Evolutionary conservation across 495 filamentous ascomycete species (phyloP).

Genomic region (Neurospora sp.): DNA sequence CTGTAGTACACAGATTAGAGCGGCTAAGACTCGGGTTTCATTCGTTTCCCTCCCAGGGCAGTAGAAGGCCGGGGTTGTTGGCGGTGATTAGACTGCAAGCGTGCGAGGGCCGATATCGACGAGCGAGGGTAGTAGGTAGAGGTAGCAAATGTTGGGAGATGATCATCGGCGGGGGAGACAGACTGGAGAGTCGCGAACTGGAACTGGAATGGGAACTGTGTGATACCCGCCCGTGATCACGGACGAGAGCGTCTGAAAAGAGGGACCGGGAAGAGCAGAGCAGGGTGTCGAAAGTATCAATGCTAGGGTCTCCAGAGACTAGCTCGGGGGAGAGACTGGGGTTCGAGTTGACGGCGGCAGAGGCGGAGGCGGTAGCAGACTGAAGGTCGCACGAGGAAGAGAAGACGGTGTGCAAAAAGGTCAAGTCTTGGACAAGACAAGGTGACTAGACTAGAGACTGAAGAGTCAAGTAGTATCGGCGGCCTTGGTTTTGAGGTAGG

Average conservation of each 20-base stretch:
- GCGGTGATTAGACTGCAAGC: neutral
- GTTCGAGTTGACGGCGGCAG: conserved; percentile 6
- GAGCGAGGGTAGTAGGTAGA: neutral
- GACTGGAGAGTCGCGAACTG: neutral
- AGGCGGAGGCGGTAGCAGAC: conserved; percentile 2
- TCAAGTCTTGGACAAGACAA: neutral
- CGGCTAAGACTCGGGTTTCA: conserved; percentile 36
- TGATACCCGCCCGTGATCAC: neutral
- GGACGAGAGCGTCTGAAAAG: neutral
- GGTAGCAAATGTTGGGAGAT: neutral
- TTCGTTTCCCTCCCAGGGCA: conserved; percentile 21
- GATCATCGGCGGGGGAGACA: neutral
- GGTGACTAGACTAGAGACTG: neutral
- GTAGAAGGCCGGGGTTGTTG: neutral
- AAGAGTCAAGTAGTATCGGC: neutral
- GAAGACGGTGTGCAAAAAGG: neutral
- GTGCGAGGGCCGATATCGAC: neutral
- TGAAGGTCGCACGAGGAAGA: conserved; percentile 8
- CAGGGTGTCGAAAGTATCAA: neutral
- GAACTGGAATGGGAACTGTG: neutral
- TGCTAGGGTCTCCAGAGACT: neutral
- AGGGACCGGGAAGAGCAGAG: neutral
- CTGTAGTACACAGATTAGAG: conserved; percentile 29
- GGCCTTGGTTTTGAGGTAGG: neutral
- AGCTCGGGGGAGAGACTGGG: neutral